Base-by-base conservation (phyloP, 78 protist genomes). In the Anaeramoeba flamelloides region DNA sequence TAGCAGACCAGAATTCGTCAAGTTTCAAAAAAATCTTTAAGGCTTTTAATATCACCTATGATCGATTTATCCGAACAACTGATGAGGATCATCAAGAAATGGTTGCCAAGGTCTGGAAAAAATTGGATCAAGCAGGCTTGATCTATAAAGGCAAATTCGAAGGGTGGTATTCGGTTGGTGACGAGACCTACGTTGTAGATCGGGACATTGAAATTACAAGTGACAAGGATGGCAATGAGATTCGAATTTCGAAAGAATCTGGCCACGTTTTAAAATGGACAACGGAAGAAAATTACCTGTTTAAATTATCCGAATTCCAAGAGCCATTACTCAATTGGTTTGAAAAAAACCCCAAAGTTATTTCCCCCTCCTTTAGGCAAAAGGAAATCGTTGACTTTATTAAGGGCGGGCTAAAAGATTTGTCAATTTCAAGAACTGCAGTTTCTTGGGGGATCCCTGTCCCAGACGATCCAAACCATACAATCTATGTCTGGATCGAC, bases 161-260 rank as follows among this genome's bases (percentile, higher is more conserved):
- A 38, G 97, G 95, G 0, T 95, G 97, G 97, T 95, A 95, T 83
- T 89, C 89, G 69, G 83, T 80, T 33, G 38, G 86, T 0, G 98
- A 95, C 77, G 98, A 95, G 80, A 74, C 94, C 1, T 95, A 89
- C 78, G 79, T 90, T 38, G 82, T 93, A 3, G 88, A 87, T 8
- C 41, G 76, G 22, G 85, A 91, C 32, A 86, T 91, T 37, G 83
- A 53, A 3, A 31, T 3, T 32, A n/a, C n/a, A n/a, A n/a, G n/a
- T n/a, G n/a, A n/a, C n/a, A 39, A 41, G 36, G 89, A 79, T 34
- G 79, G 2, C 31, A 22, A 30, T 30, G 39, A 41, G 38, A n/a
- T n/a, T n/a, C 84, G 85, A 40, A 64, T 85, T 8, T 80, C 90
- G 2, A 78, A 65, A 26, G 83, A 84, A 40, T 82, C 89, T 40